Evolutionary conservation across 345 rosid genomes (phyloP).

Genomic region (Lepidium sativum): DNA sequence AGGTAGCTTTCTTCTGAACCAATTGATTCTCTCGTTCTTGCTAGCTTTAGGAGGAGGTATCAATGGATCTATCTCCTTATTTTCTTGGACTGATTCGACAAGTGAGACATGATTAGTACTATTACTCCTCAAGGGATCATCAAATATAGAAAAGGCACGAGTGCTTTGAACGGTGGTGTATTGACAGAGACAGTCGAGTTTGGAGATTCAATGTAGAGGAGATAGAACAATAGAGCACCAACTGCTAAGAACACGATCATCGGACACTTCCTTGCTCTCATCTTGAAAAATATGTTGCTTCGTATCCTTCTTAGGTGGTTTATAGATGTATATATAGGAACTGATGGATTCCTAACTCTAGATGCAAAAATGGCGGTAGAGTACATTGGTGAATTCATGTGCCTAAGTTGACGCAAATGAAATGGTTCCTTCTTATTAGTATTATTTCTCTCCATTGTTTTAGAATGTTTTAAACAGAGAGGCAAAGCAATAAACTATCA

Average conservation of each 20-base stretch:
- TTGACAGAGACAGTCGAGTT: no score
- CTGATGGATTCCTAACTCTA: no score
- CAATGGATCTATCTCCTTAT: slow-evolving; percentile 26
- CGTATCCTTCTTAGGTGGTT: no score
- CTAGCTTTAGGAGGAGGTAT: slow-evolving; percentile 41
- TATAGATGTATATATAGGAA: no score
- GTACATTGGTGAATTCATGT: slow-evolving; percentile 23
- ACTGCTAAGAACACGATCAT: no score
- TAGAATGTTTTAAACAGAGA: slow-evolving; percentile 7
- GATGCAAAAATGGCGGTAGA: slow-evolving; percentile 17
- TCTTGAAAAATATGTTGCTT: no score
- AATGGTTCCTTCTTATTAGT: slow-evolving; percentile 12
- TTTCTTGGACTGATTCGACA: neutral
- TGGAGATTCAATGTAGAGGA: no score
- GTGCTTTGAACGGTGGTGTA: no score
- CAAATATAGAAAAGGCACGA: neutral
- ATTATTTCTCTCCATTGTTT: slow-evolving; percentile 23
- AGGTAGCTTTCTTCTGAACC: slow-evolving; percentile 47
- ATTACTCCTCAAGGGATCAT: neutral
- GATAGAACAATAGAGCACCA: no score
- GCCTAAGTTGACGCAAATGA: slow-evolving; percentile 7
- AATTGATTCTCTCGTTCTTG: slow-evolving; percentile 41
- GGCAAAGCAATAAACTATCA: slow-evolving; percentile 13
- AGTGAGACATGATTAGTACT: neutral
- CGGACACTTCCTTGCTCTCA: no score